Conservation (phyloP, 2,329 filamentous ascomycete genomes). For the Neonectria neomacrospora region DNA sequence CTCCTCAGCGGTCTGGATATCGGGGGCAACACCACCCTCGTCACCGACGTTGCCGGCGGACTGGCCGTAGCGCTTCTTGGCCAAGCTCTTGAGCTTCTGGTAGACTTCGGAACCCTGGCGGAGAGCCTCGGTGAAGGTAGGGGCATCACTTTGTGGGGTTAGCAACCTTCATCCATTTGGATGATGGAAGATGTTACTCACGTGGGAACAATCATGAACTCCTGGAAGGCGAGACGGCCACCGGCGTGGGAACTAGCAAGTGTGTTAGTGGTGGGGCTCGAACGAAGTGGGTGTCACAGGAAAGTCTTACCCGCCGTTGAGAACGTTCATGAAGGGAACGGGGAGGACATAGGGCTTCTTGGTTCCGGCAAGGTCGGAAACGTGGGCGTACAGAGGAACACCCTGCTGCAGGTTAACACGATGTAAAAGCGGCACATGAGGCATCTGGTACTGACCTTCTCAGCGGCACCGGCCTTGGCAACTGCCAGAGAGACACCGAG, state of each 20-base stretch:
- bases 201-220: slow-evolving; percentile 94
- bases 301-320: slow-evolving; percentile 74
- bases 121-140: slow-evolving; percentile 94
- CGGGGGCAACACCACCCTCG: slow-evolving; percentile 98
- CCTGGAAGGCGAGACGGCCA: slow-evolving; percentile 94
- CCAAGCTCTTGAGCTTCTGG: slow-evolving; percentile 94
- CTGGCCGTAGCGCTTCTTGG: slow-evolving; percentile 99
- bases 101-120: slow-evolving; percentile 98
- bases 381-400: slow-evolving; percentile 87
- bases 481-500: slow-evolving; percentile 85
- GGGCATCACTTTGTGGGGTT: slow-evolving; percentile 70
- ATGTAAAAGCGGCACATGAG: slow-evolving; percentile 2
- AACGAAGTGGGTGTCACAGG: background rate
- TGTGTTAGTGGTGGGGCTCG: slow-evolving; percentile 31
- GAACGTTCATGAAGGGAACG: slow-evolving; percentile 93
- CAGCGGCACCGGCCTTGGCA: slow-evolving; percentile 88
- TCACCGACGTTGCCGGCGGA: slow-evolving; percentile 99
- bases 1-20: slow-evolving; percentile 97
- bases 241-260: slow-evolving; percentile 85
- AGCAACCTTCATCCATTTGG: slow-evolving; percentile 14
- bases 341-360: slow-evolving; percentile 93
- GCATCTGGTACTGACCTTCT: slow-evolving; percentile 68
- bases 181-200: slow-evolving; percentile 56
- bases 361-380: slow-evolving; percentile 87
- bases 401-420: slow-evolving; percentile 57